Evolutionary conservation across 164 flowering plant species (phyloP).

Genomic region (Chimonanthus praecox): DNA sequence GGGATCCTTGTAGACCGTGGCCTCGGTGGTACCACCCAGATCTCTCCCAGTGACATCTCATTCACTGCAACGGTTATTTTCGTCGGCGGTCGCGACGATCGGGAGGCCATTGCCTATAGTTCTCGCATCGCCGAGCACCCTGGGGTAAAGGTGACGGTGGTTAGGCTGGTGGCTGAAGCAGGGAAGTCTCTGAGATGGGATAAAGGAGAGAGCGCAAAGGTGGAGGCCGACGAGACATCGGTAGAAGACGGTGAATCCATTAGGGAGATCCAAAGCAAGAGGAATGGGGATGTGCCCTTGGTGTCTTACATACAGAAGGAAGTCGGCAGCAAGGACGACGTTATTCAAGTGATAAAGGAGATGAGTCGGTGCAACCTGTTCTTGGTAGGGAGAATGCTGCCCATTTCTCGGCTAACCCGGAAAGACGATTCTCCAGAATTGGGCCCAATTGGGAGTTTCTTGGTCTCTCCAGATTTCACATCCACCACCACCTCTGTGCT

Average conservation of each 20-base stretch:
- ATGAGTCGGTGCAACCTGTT: conserved; percentile 34
- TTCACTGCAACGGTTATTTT: conserved; percentile 18
- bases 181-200: conserved; percentile 3
- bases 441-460: conserved; percentile 39
- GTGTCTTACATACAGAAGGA: conserved; percentile 15
- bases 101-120: conserved; percentile 36
- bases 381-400: conserved; percentile 39
- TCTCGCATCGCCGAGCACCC: conserved; percentile 45
- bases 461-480: conserved; percentile 29
- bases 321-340: conserved; percentile 20
- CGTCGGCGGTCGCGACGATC: conserved; percentile 41
- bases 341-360: conserved; percentile 10
- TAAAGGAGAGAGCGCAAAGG: neutral
- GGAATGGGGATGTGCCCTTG: neutral
- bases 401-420: conserved; percentile 7
- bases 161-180: conserved; percentile 17
- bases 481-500: conserved; percentile 14
- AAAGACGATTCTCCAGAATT: conserved; percentile 37
- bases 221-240: conserved; percentile 1
- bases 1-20: conserved; percentile 45
- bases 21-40: conserved; percentile 38
- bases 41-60: conserved; percentile 34
- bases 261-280: neutral
- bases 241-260: conserved; percentile 7
- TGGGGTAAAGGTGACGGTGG: conserved; percentile 27